Evolutionary conservation across 1,139 yeast genomes (phyloP).

Genomic region (Lodderomyces theae): DNA sequence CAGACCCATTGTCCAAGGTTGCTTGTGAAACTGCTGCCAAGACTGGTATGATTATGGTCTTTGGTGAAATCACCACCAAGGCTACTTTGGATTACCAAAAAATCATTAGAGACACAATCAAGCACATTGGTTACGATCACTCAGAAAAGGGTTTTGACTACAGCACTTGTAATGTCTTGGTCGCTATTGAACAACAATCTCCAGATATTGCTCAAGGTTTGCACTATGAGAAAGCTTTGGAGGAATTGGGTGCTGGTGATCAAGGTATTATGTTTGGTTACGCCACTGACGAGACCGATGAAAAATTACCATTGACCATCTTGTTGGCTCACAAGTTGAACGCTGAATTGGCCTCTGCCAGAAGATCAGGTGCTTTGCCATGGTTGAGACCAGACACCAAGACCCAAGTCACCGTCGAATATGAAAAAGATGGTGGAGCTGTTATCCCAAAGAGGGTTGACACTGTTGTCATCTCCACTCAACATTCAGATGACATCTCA

Average conservation of each 20-base stretch:
- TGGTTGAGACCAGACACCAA: slow-evolving; percentile 99
- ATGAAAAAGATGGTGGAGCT: slow-evolving; percentile 91
- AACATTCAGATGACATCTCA: slow-evolving; percentile 93
- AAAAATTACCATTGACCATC: slow-evolving; percentile 92
- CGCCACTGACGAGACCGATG: slow-evolving; percentile 98
- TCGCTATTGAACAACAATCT: slow-evolving; percentile 98
- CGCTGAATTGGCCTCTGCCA: slow-evolving; percentile 94
- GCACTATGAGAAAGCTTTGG: slow-evolving; percentile 94
- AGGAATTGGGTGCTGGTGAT: slow-evolving; percentile 99
- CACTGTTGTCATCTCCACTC: slow-evolving; percentile 96
- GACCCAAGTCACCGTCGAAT: slow-evolving; percentile 98
- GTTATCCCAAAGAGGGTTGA: slow-evolving; percentile 94
- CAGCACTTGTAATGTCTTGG: slow-evolving; percentile 98
- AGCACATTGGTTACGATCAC: slow-evolving; percentile 96
- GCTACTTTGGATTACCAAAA: slow-evolving; percentile 95
- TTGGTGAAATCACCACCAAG: slow-evolving; percentile 98
- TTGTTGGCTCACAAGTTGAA: slow-evolving; percentile 93
- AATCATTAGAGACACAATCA: slow-evolving; percentile 95
- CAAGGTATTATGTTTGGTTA: slow-evolving; percentile 99
- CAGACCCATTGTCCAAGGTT: slow-evolving; percentile 96
- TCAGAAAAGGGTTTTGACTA: slow-evolving; percentile 97
- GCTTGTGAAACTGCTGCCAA: slow-evolving; percentile 99
- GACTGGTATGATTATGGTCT: slow-evolving; percentile 99
- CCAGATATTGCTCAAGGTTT: slow-evolving; percentile 99
- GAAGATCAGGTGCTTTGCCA: slow-evolving; percentile 89